A percentile compares a stretch with the other conserved stretches of the same genome.
Evolutionary conservation across 306 rosid species (phyloP).

Genomic region (Begonia masoniana): DNA sequence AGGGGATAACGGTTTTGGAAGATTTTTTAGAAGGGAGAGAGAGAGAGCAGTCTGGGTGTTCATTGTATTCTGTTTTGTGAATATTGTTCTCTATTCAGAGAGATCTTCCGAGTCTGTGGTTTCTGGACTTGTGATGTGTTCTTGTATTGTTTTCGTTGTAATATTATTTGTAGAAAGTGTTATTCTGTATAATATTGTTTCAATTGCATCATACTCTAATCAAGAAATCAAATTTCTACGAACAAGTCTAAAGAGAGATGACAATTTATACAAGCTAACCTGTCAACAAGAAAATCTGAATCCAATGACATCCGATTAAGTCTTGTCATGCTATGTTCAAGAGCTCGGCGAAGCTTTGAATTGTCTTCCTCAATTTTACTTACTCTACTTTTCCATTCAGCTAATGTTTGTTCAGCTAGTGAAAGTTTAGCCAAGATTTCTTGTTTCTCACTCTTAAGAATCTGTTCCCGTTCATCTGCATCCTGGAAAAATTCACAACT

Average conservation of each 20-base stretch:
- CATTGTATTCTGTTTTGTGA: too few relatives aligned
- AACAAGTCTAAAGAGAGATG: too few relatives aligned
- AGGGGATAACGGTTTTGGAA: too few relatives aligned
- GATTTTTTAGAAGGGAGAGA: too few relatives aligned
- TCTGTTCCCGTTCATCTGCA: conserved; percentile 45
- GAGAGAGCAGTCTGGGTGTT: too few relatives aligned
- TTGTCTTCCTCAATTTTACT: conserved; percentile 91
- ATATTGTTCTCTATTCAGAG: too few relatives aligned
- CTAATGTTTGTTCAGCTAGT: conserved; percentile 54
- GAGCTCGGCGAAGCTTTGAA: conserved; percentile 73
- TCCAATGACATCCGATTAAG: conserved; percentile 95
- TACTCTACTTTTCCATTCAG: conserved; percentile 76
- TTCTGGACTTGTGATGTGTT: too few relatives aligned
- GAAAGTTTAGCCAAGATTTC: conserved; percentile 60
- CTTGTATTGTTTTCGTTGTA: too few relatives aligned
- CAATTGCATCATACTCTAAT: background rate
- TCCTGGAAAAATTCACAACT: conserved; percentile 30
- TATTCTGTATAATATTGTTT: too few relatives aligned
- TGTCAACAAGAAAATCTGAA: conserved; percentile 96
- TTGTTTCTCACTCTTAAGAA: conserved; percentile 48
- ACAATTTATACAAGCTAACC: conserved; percentile 35
- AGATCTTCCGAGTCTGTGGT: too few relatives aligned
- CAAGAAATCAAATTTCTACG: background rate
- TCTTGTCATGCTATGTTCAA: conserved; percentile 92
- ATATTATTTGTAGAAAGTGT: too few relatives aligned